Evolutionary conservation across 306 rosid species (phyloP).

Genomic region (Citrullus colocynthis): DNA sequence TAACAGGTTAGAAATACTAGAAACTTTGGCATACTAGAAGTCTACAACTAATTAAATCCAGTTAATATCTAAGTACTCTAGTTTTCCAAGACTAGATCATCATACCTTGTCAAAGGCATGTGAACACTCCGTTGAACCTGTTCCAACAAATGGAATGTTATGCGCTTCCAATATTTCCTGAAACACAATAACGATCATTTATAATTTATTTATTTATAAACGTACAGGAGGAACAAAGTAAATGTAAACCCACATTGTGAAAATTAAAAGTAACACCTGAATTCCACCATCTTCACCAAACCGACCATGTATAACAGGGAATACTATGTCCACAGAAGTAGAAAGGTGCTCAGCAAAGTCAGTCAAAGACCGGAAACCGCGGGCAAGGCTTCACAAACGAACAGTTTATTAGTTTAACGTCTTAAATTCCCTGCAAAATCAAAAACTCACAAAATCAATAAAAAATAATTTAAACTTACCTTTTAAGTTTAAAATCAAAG

Average conservation of each 20-base stretch:
- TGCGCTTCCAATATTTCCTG: conserved; percentile 76
- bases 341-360: conserved; percentile 76
- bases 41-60: neutral
- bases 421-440: conserved; percentile 3
- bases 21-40: neutral
- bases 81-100: conserved; percentile 1
- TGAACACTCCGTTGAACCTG: conserved; percentile 67
- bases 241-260: neutral
- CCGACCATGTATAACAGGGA: conserved; percentile 89
- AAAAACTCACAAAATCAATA: neutral
- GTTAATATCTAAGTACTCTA: neutral
- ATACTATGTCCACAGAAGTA: conserved; percentile 67
- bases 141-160: conserved; percentile 85
- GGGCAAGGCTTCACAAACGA: conserved; percentile 67
- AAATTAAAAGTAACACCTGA: conserved; percentile 44
- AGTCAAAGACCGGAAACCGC: conserved; percentile 52
- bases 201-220: neutral
- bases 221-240: neutral
- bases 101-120: conserved; percentile 90
- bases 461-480: conserved; percentile 25
- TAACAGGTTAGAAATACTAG: conserved; percentile 3
- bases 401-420: conserved; percentile 8
- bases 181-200: conserved; percentile 9
- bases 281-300: conserved; percentile 96
- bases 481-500: conserved; percentile 91